phyloP scores from a whole-genome alignment of 2,329 filamentous ascomycete genomes.

The Neofusicoccum sp. region DNA sequence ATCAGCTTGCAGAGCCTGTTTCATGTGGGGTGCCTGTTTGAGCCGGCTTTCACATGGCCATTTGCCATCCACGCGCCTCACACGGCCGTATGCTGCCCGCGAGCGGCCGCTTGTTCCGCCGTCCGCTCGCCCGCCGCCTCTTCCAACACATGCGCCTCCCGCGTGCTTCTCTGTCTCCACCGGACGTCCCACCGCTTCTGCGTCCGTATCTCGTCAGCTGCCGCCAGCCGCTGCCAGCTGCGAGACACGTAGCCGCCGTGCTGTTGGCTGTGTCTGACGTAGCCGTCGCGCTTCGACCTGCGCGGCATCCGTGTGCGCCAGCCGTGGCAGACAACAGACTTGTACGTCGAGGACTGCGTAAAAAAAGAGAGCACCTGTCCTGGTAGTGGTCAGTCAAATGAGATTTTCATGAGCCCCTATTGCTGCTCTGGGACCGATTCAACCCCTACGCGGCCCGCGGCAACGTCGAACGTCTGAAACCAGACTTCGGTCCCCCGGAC shows the following conservation, averaged over 20 bases:
- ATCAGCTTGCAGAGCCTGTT: not conserved
- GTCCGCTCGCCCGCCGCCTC: not conserved
- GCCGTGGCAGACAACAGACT: not conserved
- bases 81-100: slow-evolving; percentile 1
- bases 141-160: not conserved
- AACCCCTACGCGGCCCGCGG: not conserved
- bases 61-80: not conserved
- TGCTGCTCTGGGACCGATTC: slow-evolving; percentile 2
- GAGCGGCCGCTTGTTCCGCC: not conserved
- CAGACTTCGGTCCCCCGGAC: not conserved
- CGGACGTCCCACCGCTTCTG: not conserved
- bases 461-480: slow-evolving; percentile 8
- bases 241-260: slow-evolving; percentile 4
- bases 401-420: not conserved
- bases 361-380: no score
- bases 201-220: not conserved
- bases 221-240: not conserved
- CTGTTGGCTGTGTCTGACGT: not conserved
- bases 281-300: not conserved
- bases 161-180: not conserved
- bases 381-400: not conserved
- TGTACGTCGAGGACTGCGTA: no score
- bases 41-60: slow-evolving; percentile 1
- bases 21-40: slow-evolving; percentile 7
- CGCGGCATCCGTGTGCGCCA: not conserved